Evolutionary conservation across 257 asterid genomes (phyloP), one percentile per base, ranked within the genome.

Genomic region (Solanum neorickii): DNA sequence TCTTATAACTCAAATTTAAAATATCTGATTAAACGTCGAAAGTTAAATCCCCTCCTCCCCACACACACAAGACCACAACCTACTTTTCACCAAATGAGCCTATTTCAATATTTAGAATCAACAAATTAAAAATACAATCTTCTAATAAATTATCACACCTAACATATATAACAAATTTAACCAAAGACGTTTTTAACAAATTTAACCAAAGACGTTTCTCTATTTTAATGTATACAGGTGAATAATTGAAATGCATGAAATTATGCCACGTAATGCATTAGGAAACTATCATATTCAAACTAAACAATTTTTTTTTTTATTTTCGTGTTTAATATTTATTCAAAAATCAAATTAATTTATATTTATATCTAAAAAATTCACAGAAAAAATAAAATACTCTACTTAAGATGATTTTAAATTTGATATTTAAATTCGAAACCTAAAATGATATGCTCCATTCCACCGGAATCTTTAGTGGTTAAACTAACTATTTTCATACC

Each of bases 371-470:
- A 27, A 29, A 68, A 69, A 3, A 14, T 2, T 31, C 2, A 69
- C 1, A 27, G 3, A 66, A 6, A 27, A 2, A 14, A 0, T 66
- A 66, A 66, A 27, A 6, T 0, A 13, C 21, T 66, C 0, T 29
- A 3, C 1, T 29, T 29, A 29, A 69, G 6, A 3, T 4, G 6
- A 29, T 3, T 29, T 29, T 18, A 29, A 3, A 69, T 4, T 7
- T 7, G 7, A 1, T 3, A 29, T 9, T 69, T 7, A 20, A 69
- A 69, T 1, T 3, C 1, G 23, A 69, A 0, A 69, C 0, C 12
- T 29, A 7, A 29, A 14, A 68, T 1, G 5, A 14, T 29, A 69
- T 15, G 7, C 11, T 29, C 12, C 12, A 29, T 8, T 68, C 6
- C 6, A 13, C 6, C 9, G 9, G 15, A 29, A 29, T 29, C 1